phyloP scores from a whole-genome alignment of 768 basidiomycete species.

The Psilocybe sp. region DNA sequence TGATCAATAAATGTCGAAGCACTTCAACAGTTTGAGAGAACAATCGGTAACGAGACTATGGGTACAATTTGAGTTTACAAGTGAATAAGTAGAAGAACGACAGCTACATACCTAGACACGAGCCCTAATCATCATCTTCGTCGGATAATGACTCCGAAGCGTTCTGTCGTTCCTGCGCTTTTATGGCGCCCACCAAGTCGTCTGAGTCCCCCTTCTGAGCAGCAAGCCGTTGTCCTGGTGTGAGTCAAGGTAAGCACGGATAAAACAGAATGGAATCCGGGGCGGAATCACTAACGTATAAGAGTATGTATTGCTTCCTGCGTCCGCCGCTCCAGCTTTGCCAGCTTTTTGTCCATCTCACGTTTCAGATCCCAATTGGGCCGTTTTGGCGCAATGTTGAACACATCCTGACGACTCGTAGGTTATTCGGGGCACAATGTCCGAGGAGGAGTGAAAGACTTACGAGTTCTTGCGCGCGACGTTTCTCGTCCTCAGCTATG shows the following conservation, averaged over 20 bases:
- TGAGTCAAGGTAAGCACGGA: constrained; percentile 2
- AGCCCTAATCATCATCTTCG: constrained; percentile 52
- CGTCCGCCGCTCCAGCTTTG: constrained; percentile 86
- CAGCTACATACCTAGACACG: constrained; percentile 7
- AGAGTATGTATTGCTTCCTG: constrained; percentile 90
- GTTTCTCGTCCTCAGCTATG: constrained; percentile 82
- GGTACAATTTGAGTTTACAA: constrained; percentile 4
- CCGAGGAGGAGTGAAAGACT: constrained; percentile 20
- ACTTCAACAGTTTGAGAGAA: no score
- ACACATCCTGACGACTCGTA: constrained; percentile 63
- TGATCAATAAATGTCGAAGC: no score
- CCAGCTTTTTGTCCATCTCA: constrained; percentile 87
- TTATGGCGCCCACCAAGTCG: constrained; percentile 82
- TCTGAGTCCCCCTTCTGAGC: constrained; percentile 77
- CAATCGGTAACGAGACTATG: no score
- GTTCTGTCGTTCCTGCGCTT: constrained; percentile 63
- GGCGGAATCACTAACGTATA: constrained; percentile 64
- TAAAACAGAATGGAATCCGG: neutral
- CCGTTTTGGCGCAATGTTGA: constrained; percentile 96
- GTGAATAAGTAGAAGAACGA: constrained; percentile 14
- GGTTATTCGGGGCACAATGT: constrained; percentile 2
- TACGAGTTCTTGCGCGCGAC: constrained; percentile 85
- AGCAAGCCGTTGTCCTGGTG: constrained; percentile 72
- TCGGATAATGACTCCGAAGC: constrained; percentile 52
- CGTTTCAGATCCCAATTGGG: constrained; percentile 96